These are phyloP conservation scores for Senna siamea DNA, from an alignment of 306 rosid species.

Conservation along the genomic window DNA sequence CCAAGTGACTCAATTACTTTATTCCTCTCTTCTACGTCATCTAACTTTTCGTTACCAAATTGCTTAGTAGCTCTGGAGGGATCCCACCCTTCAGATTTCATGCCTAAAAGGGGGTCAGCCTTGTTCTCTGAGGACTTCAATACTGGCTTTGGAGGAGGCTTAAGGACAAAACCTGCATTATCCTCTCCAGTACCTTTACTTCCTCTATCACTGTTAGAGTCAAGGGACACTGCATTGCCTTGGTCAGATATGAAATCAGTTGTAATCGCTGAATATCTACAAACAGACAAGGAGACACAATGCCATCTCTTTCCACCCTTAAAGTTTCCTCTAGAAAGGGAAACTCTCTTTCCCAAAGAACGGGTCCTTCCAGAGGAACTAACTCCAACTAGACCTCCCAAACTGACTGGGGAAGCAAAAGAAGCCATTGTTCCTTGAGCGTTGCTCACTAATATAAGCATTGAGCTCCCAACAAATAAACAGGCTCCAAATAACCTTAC, in stretches of 20 bases:
- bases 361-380: slow-evolving; percentile 67
- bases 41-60: slow-evolving; percentile 37
- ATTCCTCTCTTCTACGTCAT: slow-evolving; percentile 61
- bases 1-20: slow-evolving; percentile 92
- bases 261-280: slow-evolving; percentile 83
- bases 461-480: slow-evolving; percentile 35
- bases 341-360: slow-evolving; percentile 65
- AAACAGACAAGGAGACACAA: slow-evolving; percentile 76
- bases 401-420: slow-evolving; percentile 73
- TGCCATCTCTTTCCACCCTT: slow-evolving; percentile 67
- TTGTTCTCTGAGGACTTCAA: slow-evolving; percentile 57
- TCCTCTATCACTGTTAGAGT: slow-evolving; percentile 58
- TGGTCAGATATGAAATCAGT: slow-evolving; percentile 87
- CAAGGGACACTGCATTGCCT: slow-evolving; percentile 76
- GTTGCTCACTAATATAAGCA: slow-evolving; percentile 65
- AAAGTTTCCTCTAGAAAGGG: slow-evolving; percentile 62
- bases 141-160: slow-evolving; percentile 87
- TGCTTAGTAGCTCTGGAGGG: slow-evolving; percentile 42
- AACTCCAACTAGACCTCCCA: slow-evolving; percentile 60
- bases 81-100: slow-evolving; percentile 51
- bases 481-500: slow-evolving; percentile 34
- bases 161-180: slow-evolving; percentile 67
- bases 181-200: slow-evolving; percentile 53
- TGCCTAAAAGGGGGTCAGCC: slow-evolving; percentile 47
- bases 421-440: slow-evolving; percentile 86